A percentile compares a stretch with the other conserved stretches of the same genome.
Evolutionary conservation across 176 grass and related monocot species (phyloP).

Genomic region (Oryza punctata): DNA sequence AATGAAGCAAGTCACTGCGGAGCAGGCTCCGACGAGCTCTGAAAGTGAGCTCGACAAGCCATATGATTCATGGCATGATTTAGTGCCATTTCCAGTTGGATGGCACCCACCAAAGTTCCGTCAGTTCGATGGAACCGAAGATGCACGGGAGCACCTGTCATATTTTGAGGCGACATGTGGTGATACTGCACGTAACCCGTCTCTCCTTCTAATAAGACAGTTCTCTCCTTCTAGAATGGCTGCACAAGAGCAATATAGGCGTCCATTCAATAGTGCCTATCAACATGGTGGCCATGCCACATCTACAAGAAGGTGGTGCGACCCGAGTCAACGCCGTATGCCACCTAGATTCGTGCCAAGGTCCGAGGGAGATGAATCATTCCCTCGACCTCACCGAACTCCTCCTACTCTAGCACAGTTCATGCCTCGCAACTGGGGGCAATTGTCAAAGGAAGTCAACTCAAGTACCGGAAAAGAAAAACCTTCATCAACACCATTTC

Average conservation of each 20-base stretch:
- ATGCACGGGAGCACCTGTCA: neutral
- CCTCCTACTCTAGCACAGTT: neutral
- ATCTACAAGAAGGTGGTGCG: too few relatives aligned
- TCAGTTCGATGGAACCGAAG: neutral
- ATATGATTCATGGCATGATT: constrained; percentile 29
- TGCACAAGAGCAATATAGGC: too few relatives aligned
- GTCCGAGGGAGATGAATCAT: neutral
- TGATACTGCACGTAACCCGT: neutral
- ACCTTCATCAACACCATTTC: too few relatives aligned
- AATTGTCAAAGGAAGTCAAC: neutral
- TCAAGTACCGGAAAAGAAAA: too few relatives aligned
- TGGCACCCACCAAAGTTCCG: constrained; percentile 24
- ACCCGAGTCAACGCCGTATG: neutral
- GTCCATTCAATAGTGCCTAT: too few relatives aligned
- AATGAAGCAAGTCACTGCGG: neutral
- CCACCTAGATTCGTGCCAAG: neutral
- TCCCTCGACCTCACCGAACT: neutral
- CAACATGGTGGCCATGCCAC: too few relatives aligned
- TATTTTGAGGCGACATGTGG: constrained; percentile 16
- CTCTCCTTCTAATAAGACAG: neutral
- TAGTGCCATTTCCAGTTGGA: neutral
- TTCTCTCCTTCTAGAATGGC: neutral
- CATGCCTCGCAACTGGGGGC: neutral
- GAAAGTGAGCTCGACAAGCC: constrained; percentile 16
- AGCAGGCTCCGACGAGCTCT: neutral